These are phyloP conservation scores for Brassica carinata DNA, from an alignment of 345 rosid genomes.

Conservation along the genomic window DNA sequence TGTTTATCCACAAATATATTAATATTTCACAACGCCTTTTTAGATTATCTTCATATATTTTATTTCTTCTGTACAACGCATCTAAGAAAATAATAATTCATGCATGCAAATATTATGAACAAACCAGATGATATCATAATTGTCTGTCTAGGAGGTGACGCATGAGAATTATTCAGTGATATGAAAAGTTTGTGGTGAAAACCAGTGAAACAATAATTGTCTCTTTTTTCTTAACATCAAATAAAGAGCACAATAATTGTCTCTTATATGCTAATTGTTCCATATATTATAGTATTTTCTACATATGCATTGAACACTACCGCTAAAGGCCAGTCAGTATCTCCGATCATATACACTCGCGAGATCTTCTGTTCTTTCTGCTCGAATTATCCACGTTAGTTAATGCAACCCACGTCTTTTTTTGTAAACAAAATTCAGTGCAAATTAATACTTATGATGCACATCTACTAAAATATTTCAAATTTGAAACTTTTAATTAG, in stretches of 20 bases:
- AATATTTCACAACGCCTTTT: neutral
- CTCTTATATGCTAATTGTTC: conserved; percentile 1
- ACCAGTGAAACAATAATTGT: conserved; percentile 8
- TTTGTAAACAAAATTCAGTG: neutral
- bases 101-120: conserved; percentile 10
- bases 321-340: conserved; percentile 1
- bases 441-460: neutral
- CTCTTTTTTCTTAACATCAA: neutral
- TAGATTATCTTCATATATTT: neutral
- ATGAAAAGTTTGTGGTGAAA: neutral
- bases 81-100: neutral
- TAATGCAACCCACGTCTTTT: neutral
- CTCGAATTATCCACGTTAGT: neutral
- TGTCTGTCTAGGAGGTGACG: conserved; percentile 31
- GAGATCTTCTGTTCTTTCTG: conserved; percentile 19
- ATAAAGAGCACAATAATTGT: neutral
- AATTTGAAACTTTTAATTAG: neutral
- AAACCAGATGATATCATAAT: conserved; percentile 6
- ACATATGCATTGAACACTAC: conserved; percentile 29
- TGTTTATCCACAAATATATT: neutral
- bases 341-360: neutral
- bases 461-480: neutral
- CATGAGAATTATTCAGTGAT: conserved; percentile 17
- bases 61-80: neutral
- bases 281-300: neutral